Conservation (phyloP, 345 rosid genomes). For the Nephelium lappaceum region DNA sequence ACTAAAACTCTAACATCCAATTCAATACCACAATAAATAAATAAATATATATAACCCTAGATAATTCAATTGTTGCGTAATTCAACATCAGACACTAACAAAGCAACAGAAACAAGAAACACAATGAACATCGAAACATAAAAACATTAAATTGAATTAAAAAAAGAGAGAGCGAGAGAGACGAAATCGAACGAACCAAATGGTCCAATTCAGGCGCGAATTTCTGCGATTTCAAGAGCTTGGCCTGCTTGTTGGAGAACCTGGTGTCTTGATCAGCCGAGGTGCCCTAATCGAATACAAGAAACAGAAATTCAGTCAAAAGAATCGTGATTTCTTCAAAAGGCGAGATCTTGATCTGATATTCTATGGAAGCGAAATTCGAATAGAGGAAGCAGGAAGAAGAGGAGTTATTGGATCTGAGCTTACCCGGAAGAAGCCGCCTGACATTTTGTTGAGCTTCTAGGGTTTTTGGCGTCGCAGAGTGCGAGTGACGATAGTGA, state of each 20-base stretch:
- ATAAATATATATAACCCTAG: not conserved
- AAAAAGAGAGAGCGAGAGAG: not conserved
- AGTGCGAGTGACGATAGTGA: not conserved
- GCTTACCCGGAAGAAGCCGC: slow-evolving; percentile 76
- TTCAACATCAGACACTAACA: not conserved
- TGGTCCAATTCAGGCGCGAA: slow-evolving; percentile 83
- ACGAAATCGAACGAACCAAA: slow-evolving; percentile 60
- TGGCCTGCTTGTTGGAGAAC: slow-evolving; percentile 98
- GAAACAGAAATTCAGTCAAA: not conserved
- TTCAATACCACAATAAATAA: not conserved
- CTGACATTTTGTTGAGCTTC: slow-evolving; percentile 52
- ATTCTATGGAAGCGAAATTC: not conserved
- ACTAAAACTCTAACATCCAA: not conserved
- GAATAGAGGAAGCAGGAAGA: not conserved
- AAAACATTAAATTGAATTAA: not conserved
- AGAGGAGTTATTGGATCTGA: not conserved
- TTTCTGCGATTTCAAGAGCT: slow-evolving; percentile 90
- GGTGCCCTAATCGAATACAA: slow-evolving; percentile 62
- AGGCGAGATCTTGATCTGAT: slow-evolving; percentile 37
- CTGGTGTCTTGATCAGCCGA: slow-evolving; percentile 98
- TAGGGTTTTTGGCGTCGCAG: slow-evolving; percentile 11
- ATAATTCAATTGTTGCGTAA: not conserved
- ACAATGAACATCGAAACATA: not conserved
- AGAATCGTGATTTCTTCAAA: not conserved
- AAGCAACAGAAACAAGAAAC: not conserved